A percentile compares a stretch with the other conserved stretches of the same genome.
Conservation (phyloP, 2,329 filamentous ascomycete species). For the Venturiaceae sp. region DNA sequence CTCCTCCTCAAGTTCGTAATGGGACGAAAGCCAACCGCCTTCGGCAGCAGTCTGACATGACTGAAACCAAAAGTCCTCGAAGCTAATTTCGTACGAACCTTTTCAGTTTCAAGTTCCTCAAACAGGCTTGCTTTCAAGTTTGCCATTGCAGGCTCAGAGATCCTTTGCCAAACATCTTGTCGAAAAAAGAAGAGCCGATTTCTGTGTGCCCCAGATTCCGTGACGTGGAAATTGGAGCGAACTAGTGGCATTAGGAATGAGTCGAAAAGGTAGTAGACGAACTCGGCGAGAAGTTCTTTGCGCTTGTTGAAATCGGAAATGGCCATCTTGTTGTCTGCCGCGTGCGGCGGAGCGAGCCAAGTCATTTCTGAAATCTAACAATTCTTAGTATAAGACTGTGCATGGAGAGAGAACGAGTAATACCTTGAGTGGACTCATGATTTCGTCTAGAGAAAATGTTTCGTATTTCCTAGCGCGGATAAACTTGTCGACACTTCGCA, state of each 20-base stretch:
- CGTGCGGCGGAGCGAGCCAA: neutral
- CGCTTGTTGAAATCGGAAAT: constrained; percentile 45
- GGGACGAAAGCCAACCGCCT: constrained; percentile 63
- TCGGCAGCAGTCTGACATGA: constrained; percentile 73
- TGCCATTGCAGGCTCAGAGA: constrained; percentile 64
- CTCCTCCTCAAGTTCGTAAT: constrained; percentile 79
- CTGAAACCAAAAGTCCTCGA: constrained; percentile 58
- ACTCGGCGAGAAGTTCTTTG: constrained; percentile 68
- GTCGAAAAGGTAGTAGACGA: constrained; percentile 89
- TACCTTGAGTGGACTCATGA: constrained; percentile 64
- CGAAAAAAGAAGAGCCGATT: constrained; percentile 88
- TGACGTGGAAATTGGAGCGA: constrained; percentile 84
- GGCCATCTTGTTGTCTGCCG: constrained; percentile 1
- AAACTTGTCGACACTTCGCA: constrained; percentile 67
- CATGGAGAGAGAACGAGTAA: neutral
- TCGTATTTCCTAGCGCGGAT: constrained; percentile 73
- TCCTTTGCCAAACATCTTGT: constrained; percentile 77
- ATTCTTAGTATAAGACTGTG: neutral
- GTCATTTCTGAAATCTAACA: constrained; percentile 24
- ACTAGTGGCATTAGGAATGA: constrained; percentile 82
- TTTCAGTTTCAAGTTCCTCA: constrained; percentile 52
- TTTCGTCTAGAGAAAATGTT: constrained; percentile 66
- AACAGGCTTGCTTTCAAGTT: constrained; percentile 65
- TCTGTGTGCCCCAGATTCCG: constrained; percentile 72
- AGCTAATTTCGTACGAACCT: constrained; percentile 39